Percentiles rank a stretch among this genome's conserved stretches.
Conservation (phyloP, 495 filamentous ascomycete genomes). For the Oidiodendron maius region DNA sequence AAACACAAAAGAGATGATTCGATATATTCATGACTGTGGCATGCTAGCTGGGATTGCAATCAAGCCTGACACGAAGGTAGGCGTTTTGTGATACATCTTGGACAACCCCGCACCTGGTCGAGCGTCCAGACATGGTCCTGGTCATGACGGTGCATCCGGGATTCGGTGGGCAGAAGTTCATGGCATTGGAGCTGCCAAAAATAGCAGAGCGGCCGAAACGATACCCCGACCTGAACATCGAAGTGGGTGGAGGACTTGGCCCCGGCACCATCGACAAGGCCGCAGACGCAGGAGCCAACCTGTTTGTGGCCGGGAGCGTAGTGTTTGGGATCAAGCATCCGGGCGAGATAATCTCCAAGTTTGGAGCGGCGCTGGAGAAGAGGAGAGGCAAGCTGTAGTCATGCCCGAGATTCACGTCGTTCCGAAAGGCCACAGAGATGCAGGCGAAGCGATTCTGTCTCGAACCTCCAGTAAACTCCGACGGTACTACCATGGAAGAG, state of each 20-base stretch:
- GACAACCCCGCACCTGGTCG: slow-evolving; percentile 60
- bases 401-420: no score
- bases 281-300: slow-evolving; percentile 92
- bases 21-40: slow-evolving; percentile 79
- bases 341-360: slow-evolving; percentile 69
- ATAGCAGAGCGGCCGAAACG: slow-evolving; percentile 72
- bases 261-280: slow-evolving; percentile 88
- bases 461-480: not conserved
- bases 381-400: slow-evolving; percentile 28
- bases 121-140: slow-evolving; percentile 94
- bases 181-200: slow-evolving; percentile 91
- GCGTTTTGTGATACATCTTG: slow-evolving; percentile 86
- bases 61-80: slow-evolving; percentile 85
- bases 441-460: not conserved
- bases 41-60: slow-evolving; percentile 93
- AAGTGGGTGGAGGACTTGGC: slow-evolving; percentile 90
- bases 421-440: not conserved
- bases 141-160: slow-evolving; percentile 98
- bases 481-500: not conserved
- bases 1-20: slow-evolving; percentile 75
- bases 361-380: slow-evolving; percentile 74
- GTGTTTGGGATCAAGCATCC: slow-evolving; percentile 92
- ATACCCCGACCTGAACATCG: slow-evolving; percentile 91
- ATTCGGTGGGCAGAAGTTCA: slow-evolving; percentile 98
- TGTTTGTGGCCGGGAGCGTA: slow-evolving; percentile 96